Percentiles rank a stretch among this genome's conserved stretches.
These are phyloP conservation scores for Pichia sp. DNA, from an alignment of 1,139 yeast genomes.

Conservation along the genomic window DNA sequence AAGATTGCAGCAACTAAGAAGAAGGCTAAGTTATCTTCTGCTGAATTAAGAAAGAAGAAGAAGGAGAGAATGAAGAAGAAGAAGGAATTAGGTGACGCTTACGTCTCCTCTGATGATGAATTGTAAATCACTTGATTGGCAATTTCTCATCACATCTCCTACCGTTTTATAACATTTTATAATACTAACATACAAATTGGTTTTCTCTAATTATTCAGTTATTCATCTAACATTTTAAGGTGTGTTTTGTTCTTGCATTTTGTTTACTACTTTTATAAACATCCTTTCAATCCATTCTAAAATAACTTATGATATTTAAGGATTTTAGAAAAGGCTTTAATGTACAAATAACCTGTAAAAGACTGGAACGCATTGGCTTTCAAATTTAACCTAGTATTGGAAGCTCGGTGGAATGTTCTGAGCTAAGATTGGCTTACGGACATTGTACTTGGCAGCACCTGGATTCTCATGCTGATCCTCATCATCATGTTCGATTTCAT, in stretches of 20 bases:
- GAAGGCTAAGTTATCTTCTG: slow-evolving; percentile 96
- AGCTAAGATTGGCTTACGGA: slow-evolving; percentile 29
- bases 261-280: not conserved
- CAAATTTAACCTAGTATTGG: slow-evolving; percentile 5
- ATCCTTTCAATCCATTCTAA: slow-evolving; percentile 1
- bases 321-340: no score
- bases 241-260: not conserved
- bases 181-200: no score
- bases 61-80: slow-evolving; percentile 99
- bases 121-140: slow-evolving; percentile 25
- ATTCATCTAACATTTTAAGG: not conserved
- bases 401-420: slow-evolving; percentile 29
- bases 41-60: slow-evolving; percentile 99
- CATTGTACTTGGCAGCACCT: slow-evolving; percentile 15
- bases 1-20: slow-evolving; percentile 94
- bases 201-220: no score
- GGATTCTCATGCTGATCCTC: slow-evolving; percentile 18
- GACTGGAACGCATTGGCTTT: no score
- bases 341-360: no score
- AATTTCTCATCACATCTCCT: no score
- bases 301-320: no score
- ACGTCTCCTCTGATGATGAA: slow-evolving; percentile 93
- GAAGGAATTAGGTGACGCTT: slow-evolving; percentile 99
- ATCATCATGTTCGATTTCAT: slow-evolving; percentile 69
- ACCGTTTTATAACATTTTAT: no score